phyloP scores from a whole-genome alignment of 1,139 yeast genomes.

The Saccharomyces hybrid region DNA sequence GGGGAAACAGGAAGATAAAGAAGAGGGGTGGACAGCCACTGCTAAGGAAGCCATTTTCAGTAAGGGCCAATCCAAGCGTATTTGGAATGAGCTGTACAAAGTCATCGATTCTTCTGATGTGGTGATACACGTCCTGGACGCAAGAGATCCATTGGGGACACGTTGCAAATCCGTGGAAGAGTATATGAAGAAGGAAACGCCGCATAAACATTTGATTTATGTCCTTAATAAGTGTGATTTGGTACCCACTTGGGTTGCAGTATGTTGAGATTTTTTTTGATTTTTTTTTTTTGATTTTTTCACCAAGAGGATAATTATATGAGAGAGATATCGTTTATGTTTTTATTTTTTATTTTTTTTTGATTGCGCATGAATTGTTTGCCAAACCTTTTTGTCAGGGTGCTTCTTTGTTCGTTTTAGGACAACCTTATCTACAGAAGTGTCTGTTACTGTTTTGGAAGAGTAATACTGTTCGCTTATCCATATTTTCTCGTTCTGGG shows the following conservation, averaged over 20 bases:
- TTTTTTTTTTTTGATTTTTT: constrained; percentile 14
- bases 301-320: constrained; percentile 3
- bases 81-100: constrained; percentile 95
- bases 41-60: constrained; percentile 93
- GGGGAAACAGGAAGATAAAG: constrained; percentile 60
- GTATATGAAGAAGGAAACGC: constrained; percentile 85
- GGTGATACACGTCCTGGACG: constrained; percentile 90
- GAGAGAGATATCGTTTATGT: too few species aligned
- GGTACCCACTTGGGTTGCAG: constrained; percentile 99
- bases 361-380: not conserved
- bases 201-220: constrained; percentile 91
- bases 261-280: too few species aligned
- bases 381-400: constrained; percentile 62
- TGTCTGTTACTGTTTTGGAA: constrained; percentile 98
- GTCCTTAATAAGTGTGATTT: constrained; percentile 96
- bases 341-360: too few species aligned
- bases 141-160: constrained; percentile 95
- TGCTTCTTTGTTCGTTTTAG: constrained; percentile 27
- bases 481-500: constrained; percentile 38
- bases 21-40: constrained; percentile 77
- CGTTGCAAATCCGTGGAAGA: constrained; percentile 91
- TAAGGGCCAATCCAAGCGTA: constrained; percentile 96
- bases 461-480: constrained; percentile 55
- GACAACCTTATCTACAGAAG: constrained; percentile 31
- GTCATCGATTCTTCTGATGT: constrained; percentile 97